A percentile compares a stretch with the other conserved stretches of the same genome.
Evolutionary conservation across 2,329 filamentous ascomycete species (phyloP).

Genomic region (Curvularia spicifera): DNA sequence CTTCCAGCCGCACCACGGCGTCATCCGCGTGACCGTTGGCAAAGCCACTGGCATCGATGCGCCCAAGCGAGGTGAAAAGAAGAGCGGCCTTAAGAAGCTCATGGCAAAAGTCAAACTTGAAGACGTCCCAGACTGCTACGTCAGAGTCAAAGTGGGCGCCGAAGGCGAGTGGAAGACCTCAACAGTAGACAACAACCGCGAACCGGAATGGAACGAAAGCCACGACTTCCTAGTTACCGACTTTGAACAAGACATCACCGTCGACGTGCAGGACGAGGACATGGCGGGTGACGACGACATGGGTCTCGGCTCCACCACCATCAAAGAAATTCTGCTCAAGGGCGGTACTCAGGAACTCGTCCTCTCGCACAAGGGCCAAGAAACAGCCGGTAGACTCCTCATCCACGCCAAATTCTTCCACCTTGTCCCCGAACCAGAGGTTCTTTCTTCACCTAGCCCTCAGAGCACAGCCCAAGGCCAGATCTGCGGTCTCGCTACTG

Average conservation of each 20-base stretch:
- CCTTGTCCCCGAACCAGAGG: constrained; percentile 48
- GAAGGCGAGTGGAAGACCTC: constrained; percentile 55
- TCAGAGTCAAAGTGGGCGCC: constrained; percentile 54
- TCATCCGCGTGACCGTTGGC: constrained; percentile 55
- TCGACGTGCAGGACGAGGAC: constrained; percentile 56
- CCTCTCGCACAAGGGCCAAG: constrained; percentile 50
- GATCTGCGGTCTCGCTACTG: constrained; percentile 52
- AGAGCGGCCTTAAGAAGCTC: constrained; percentile 47
- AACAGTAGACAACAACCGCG: constrained; percentile 51
- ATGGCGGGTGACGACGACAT: constrained; percentile 54
- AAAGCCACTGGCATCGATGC: constrained; percentile 49
- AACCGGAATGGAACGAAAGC: constrained; percentile 58
- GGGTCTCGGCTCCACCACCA: constrained; percentile 51
- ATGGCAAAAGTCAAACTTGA: constrained; percentile 53
- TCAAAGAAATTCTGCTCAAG: constrained; percentile 52
- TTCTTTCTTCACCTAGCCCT: constrained; percentile 40
- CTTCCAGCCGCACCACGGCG: constrained; percentile 53
- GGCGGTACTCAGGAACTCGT: constrained; percentile 53
- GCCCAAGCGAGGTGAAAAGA: constrained; percentile 48
- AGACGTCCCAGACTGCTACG: constrained; percentile 58
- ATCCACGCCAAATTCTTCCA: constrained; percentile 53
- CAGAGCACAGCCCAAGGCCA: constrained; percentile 32
- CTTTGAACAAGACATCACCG: constrained; percentile 52
- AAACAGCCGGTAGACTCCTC: constrained; percentile 46
- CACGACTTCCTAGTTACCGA: constrained; percentile 58